Base-by-base conservation (phyloP, 2,329 filamentous ascomycete species). In the Blastomyces emzantsi region DNA sequence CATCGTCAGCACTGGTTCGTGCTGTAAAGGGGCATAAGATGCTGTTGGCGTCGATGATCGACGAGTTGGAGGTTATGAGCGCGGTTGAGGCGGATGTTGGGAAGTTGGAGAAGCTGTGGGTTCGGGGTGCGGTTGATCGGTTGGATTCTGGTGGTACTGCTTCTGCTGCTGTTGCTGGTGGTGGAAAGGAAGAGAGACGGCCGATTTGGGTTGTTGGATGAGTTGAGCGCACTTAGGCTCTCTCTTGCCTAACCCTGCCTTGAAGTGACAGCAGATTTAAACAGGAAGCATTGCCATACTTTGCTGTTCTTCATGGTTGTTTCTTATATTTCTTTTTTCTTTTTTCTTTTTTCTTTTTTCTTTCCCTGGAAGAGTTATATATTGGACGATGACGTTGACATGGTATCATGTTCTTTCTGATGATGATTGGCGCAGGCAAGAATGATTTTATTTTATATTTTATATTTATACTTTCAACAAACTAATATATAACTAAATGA, bases 1-100 rank as follows among this genome's bases (percentile, higher is more conserved):
- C 57, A 43, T 49, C 43, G 17, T 60, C 75, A 33, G 74, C 75
- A 5, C 68, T 78, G 15, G 63, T 70, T 5, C 73, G 73, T 41
- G 70, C 71, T 7, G 69, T 69, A 9, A 68, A 61, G 49, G 67
- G 70, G 13, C 68, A 77, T 41, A 68, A 67, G 51, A 69, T 73
- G 30, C 66, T 76, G 45, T 64, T 73, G 36, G 66, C 66, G 33
- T 67, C 73, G 30, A 77, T 78, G 75, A 62, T 71, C 3, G 72
- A 76, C 39, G 76, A 78, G 63, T 65, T 77, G 59, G 69, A 69
- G 15, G 67, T 68, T 22, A 76, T 78, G 63, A 69, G 69, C 57
- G 67, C 64, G n/a, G 72, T 76, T 54, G 76, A 78, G 60, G 55
- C 65, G 22, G 73, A 76, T 22, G 63, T 76, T 28, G 69, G 76